A percentile compares a stretch with the other conserved stretches of the same genome.
Evolutionary conservation across 495 filamentous ascomycete genomes (phyloP).

Genomic region (Chaetomium fimeti): DNA sequence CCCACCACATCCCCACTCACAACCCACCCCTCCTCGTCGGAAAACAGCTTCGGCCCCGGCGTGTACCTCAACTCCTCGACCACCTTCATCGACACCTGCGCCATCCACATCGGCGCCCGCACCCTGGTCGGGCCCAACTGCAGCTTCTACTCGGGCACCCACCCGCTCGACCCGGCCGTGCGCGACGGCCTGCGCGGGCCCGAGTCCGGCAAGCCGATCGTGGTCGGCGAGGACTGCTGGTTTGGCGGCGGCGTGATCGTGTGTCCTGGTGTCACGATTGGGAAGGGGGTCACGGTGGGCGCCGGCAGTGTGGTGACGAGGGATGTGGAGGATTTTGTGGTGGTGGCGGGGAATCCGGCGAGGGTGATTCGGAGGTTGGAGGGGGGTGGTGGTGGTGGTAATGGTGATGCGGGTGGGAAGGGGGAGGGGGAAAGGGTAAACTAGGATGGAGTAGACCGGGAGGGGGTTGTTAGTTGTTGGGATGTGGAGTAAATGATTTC

Average conservation of each 20-base stretch:
- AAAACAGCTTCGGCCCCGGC: slow-evolving; percentile 52
- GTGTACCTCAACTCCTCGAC: slow-evolving; percentile 79
- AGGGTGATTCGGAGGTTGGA: slow-evolving; percentile 50
- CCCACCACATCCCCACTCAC: not conserved
- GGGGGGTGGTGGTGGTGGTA: no score
- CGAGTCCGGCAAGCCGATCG: slow-evolving; percentile 72
- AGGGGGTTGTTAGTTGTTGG: no score
- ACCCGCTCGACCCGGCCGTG: slow-evolving; percentile 71
- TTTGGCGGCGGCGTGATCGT: slow-evolving; percentile 75
- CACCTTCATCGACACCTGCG: slow-evolving; percentile 73
- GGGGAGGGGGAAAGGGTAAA: not conserved
- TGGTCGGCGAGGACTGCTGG: slow-evolving; percentile 87
- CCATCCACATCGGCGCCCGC: slow-evolving; percentile 73
- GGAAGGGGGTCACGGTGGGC: slow-evolving; percentile 68
- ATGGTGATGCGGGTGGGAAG: not conserved
- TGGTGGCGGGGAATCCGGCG: slow-evolving; percentile 68
- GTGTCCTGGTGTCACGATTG: slow-evolving; percentile 76
- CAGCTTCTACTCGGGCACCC: slow-evolving; percentile 67
- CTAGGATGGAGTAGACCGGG: no score
- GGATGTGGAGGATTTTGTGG: slow-evolving; percentile 64
- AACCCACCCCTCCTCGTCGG: not conserved
- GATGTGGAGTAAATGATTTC: no score
- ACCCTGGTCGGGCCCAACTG: slow-evolving; percentile 80
- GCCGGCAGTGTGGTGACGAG: slow-evolving; percentile 91
- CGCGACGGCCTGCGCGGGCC: slow-evolving; percentile 74